Evolutionary conservation across 1,284 basidiomycete genomes (phyloP).

Genomic region (Rhodotorula sp.): DNA sequence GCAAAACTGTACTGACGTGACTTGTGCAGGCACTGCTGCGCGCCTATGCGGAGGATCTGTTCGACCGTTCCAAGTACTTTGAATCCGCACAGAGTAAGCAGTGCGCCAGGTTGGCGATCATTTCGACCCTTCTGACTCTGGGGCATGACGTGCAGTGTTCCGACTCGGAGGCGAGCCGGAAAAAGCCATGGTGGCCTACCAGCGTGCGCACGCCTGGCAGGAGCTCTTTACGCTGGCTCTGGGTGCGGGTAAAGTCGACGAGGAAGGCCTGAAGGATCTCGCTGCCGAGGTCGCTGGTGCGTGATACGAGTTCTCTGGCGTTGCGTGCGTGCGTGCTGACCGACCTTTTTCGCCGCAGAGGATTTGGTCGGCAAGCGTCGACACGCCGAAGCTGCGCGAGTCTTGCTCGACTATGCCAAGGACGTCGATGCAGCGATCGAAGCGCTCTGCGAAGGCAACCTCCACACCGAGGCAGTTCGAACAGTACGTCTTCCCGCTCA

Average conservation of each 20-base stretch:
- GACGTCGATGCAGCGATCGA: constrained; percentile 78
- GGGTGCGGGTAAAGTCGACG: constrained; percentile 48
- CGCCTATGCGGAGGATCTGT: constrained; percentile 83
- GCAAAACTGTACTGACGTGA: not conserved
- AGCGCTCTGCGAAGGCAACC: constrained; percentile 73
- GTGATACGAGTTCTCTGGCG: not conserved
- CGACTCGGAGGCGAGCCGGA: constrained; percentile 61
- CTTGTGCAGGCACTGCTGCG: constrained; percentile 61
- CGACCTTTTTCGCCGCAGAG: constrained; percentile 17
- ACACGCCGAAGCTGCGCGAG: constrained; percentile 73
- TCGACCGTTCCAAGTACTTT: constrained; percentile 75
- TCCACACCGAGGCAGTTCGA: constrained; percentile 82
- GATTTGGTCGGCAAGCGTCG: constrained; percentile 35
- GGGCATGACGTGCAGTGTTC: constrained; percentile 60
- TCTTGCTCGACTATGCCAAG: constrained; percentile 80
- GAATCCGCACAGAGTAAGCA: constrained; percentile 73
- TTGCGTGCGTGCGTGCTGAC: not conserved
- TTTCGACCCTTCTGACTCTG: not conserved
- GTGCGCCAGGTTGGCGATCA: no score
- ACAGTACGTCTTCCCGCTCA: constrained; percentile 57
- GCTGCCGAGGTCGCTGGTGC: constrained; percentile 45
- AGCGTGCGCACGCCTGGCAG: constrained; percentile 82
- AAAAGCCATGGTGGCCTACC: constrained; percentile 81
- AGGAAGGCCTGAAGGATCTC: constrained; percentile 59
- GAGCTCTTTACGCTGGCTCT: constrained; percentile 81